phyloP scores from a whole-genome alignment of 2,329 filamentous ascomycete genomes.

The Aaosphaeria pasadenensis region DNA sequence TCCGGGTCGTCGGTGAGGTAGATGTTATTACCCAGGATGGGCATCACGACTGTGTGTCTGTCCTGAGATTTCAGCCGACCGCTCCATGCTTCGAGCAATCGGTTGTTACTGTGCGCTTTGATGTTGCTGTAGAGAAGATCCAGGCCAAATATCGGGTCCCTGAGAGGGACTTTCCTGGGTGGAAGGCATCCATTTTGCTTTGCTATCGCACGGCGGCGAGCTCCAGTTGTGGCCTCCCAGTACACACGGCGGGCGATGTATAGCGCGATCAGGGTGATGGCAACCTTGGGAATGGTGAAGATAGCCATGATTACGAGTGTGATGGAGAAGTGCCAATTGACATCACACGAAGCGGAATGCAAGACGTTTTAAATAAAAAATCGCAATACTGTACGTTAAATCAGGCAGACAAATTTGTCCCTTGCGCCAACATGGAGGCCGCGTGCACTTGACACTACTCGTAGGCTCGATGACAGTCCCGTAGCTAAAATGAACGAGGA shows the following conservation, averaged over 20 bases:
- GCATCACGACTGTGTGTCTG: slow-evolving; percentile 8
- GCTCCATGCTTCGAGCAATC: slow-evolving; percentile 7
- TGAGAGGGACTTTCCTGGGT: slow-evolving; percentile 40
- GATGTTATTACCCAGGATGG: slow-evolving; percentile 6
- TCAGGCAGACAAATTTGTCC: slow-evolving; percentile 1
- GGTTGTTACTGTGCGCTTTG: slow-evolving; percentile 27
- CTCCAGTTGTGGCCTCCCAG: slow-evolving; percentile 24
- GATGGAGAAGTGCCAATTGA: background rate
- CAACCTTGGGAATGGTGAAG: slow-evolving; percentile 10
- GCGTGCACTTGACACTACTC: background rate
- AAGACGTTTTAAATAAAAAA: background rate
- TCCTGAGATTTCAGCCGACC: slow-evolving; percentile 2
- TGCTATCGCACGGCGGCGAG: slow-evolving; percentile 28
- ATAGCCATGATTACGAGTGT: slow-evolving; percentile 12
- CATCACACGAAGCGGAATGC: background rate
- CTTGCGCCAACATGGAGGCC: background rate
- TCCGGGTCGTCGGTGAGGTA: slow-evolving; percentile 20
- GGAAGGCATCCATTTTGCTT: slow-evolving; percentile 46
- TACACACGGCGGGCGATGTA: slow-evolving; percentile 15
- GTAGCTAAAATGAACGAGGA: too few species aligned
- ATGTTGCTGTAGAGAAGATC: slow-evolving; percentile 43
- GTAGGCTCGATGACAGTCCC: too few species aligned
- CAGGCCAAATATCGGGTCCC: slow-evolving; percentile 48
- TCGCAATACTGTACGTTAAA: background rate
- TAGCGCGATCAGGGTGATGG: slow-evolving; percentile 8